Conservation (phyloP, 1,284 basidiomycete species). For the Papiliotrema terrestris region DNA sequence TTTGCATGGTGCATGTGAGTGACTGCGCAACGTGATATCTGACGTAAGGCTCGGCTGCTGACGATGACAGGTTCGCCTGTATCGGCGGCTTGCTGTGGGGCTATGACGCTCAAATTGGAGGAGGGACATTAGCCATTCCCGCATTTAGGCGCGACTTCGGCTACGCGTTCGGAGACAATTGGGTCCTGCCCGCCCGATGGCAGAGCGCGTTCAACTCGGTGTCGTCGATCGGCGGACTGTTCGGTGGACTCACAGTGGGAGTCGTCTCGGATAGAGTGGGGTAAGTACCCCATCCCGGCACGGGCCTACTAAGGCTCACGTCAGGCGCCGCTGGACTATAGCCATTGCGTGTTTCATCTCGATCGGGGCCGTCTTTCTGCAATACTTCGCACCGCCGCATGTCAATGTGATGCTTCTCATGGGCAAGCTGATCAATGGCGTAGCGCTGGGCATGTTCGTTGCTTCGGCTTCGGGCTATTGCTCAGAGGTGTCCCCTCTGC, state of each 20-base stretch:
- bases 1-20: constrained; percentile 19
- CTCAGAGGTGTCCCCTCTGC: constrained; percentile 9
- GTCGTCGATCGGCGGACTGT: constrained; percentile 17
- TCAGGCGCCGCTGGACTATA: constrained; percentile 12
- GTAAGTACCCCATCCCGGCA: constrained; percentile 3
- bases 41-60: not conserved
- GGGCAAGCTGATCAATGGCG: constrained; percentile 22
- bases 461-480: constrained; percentile 11
- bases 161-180: not conserved
- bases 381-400: constrained; percentile 19
- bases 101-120: constrained; percentile 18
- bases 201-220: constrained; percentile 20
- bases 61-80: constrained; percentile 1
- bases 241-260: constrained; percentile 14
- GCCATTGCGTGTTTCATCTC: constrained; percentile 15
- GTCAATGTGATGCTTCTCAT: constrained; percentile 15
- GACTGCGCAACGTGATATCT: not conserved
- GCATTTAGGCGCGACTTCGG: constrained; percentile 17
- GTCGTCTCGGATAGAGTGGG: constrained; percentile 16
- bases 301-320: not conserved
- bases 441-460: constrained; percentile 18
- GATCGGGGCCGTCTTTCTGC: constrained; percentile 14
- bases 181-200: constrained; percentile 16
- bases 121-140: constrained; percentile 16
- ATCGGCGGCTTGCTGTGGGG: constrained; percentile 18